Evolutionary conservation across 345 rosid species (phyloP).

Genomic region (Populus alba): DNA sequence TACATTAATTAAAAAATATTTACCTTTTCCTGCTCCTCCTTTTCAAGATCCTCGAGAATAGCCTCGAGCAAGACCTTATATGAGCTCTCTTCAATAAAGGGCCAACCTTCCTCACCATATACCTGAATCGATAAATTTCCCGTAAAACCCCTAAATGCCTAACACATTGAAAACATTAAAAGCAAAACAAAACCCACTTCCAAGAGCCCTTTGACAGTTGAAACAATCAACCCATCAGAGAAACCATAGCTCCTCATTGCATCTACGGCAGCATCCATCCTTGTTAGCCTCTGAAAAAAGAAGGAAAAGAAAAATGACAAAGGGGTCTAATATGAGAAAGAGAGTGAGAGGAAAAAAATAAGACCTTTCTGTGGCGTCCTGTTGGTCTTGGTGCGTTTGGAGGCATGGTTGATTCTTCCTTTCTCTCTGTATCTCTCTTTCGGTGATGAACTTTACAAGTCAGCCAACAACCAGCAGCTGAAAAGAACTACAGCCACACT

Average conservation of each 20-base stretch:
- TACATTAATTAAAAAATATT: background rate
- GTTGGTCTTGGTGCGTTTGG: conserved; percentile 4
- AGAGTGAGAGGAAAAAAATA: background rate
- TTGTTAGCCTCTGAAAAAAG: conserved; percentile 10
- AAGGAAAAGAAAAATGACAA: background rate
- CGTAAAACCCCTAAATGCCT: background rate
- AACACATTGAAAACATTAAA: background rate
- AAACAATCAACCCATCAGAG: background rate
- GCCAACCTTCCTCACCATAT: conserved; percentile 44
- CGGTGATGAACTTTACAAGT: background rate
- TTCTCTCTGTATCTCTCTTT: background rate
- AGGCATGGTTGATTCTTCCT: too few species aligned
- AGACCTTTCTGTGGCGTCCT: conserved; percentile 29
- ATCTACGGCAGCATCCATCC: conserved; percentile 49
- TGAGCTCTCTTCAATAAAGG: conserved; percentile 41
- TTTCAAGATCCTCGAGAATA: conserved; percentile 33
- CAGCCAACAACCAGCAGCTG: too few species aligned
- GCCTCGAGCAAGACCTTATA: conserved; percentile 37
- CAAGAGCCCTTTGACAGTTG: conserved; percentile 35
- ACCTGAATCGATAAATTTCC: conserved; percentile 23
- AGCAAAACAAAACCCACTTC: conserved; percentile 19
- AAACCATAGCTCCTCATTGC: conserved; percentile 42
- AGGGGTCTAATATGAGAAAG: background rate
- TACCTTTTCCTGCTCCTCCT: conserved; percentile 21
- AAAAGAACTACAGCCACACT: too few species aligned